Base-by-base conservation (phyloP, 23 red algal genomes). In the Pyropia haitanensis region DNA sequence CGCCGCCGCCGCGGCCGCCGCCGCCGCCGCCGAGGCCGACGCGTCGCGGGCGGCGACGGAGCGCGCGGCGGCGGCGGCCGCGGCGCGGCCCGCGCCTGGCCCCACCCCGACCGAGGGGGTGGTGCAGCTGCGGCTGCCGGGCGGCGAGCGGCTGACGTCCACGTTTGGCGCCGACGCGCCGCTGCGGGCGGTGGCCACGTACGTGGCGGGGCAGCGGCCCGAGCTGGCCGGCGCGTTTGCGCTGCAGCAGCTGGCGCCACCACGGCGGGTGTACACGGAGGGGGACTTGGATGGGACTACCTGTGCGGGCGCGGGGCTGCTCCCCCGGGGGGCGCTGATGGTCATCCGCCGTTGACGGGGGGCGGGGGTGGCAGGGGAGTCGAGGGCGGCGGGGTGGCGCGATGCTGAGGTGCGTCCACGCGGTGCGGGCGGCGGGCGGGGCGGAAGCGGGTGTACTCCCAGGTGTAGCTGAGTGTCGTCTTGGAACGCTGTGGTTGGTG, bases 61-160 rank as follows among this genome's bases (percentile, higher is more conserved):
- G 28, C 78, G 79, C 12, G 60, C 53, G n/a, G 61, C 48, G 46
- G 60, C 54, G 25, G 48, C 70, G 26, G 51, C 66, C 10, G 23
- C 22, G 10, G 27, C 64, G 19, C 55, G 70, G 17, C 26, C 49
- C 27, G 19, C 65, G 23, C 27, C 61, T 0, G 27, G 29, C 27
- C 21, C 67, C 28, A 19, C 66, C 32, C 53, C 66, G n/a, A 50
- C 56, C 21, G 69, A 52, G 2, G 85, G 82, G 0, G 66, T 70
- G 17, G 74, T 98, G 55, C 85, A 91, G 63, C 76, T 98, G 24
- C 68, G 94, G 23, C 67, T 98, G 61, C 94, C 94, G 8, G 94
- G 91, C 61, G 94, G 94, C 17, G 63, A 67, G 32, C 60, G 85
- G 23, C 7, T 98, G 27, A 73, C 78, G 63, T 71, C 72, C 18